Conservation (phyloP, 306 rosid species). For the Mimosa pudica region DNA sequence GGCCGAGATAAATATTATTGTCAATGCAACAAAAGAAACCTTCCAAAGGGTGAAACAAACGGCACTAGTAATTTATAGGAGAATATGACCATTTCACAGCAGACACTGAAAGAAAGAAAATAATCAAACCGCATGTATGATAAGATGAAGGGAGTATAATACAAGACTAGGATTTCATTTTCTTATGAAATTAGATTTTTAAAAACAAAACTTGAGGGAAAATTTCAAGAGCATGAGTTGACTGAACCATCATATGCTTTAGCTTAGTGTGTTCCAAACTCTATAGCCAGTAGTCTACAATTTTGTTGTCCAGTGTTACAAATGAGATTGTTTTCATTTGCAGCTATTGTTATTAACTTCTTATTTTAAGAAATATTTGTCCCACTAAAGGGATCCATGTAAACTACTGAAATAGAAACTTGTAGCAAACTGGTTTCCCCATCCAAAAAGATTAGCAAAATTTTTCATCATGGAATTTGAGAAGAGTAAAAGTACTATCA, state of each 20-base stretch:
- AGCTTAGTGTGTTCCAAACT: background rate
- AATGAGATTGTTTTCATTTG: constrained; percentile 20
- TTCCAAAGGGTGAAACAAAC: background rate
- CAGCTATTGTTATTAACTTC: background rate
- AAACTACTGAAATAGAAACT: constrained; percentile 4
- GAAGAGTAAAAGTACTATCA: background rate
- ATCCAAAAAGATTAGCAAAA: background rate
- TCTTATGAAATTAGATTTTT: background rate
- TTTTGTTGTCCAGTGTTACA: constrained; percentile 1
- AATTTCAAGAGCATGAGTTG: background rate
- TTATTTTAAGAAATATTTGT: constrained; percentile 3
- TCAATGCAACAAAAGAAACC: constrained; percentile 25
- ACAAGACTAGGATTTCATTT: constrained; percentile 3
- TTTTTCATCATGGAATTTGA: background rate
- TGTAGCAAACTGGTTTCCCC: background rate
- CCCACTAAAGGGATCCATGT: constrained; percentile 11
- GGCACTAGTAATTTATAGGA: background rate
- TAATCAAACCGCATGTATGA: background rate
- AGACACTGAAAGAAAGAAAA: background rate
- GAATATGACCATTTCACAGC: constrained; percentile 16
- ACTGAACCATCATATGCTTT: constrained; percentile 9
- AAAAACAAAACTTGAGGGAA: background rate
- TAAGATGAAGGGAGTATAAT: constrained; percentile 8
- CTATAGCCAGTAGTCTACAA: background rate
- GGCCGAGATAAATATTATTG: background rate